Base-by-base conservation (phyloP, 305 asterid genomes). In the Lippia alba region DNA sequence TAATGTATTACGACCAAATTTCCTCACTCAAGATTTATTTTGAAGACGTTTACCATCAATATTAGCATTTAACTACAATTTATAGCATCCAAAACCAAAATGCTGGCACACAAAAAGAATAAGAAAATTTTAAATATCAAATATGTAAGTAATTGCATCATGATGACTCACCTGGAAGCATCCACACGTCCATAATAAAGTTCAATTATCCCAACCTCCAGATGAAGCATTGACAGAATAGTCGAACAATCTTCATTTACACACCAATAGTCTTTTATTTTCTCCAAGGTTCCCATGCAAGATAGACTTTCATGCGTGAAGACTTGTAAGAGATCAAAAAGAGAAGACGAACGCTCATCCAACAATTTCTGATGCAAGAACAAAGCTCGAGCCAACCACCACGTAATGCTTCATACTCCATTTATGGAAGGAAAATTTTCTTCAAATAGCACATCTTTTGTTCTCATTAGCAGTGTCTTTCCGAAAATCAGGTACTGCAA, bases 381-480 rank as follows among this genome's bases (percentile, higher is more conserved):
- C 55, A 92, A 68, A 79, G 85, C 73, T 84, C 99, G 86, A 64
- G 86, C 86, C 73, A 92, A 74, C 99, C 99, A 94, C 99, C 97
- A 92, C 24, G 94, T 64, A 34, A 86, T 77, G 84, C 89, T 94
- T 82, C 81, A 83, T 58, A 84, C 76, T 67, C 87, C 89, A 80
- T 82, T 81, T 46, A 57, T 46, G 48, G 83, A 77, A 51, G 85
- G 46, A 56, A 74, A n/a, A 34, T 62, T 71, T 74, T 82, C 82
- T 79, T 87, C 87, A 70, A 80, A 80, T 78, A 87, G 81, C 72
- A 86, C 72, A 85, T 92, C 98, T 79, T 80, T 92, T 7, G 78
- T 71, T 80, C 79, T 87, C 76, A 73, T 80, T 67, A 94, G 78
- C 78, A 92, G 75, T 30, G 85, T 80, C 86, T 88, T 94, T 66